Conservation (phyloP, 2,329 filamentous ascomycete species). For the Penicillium sp. region DNA sequence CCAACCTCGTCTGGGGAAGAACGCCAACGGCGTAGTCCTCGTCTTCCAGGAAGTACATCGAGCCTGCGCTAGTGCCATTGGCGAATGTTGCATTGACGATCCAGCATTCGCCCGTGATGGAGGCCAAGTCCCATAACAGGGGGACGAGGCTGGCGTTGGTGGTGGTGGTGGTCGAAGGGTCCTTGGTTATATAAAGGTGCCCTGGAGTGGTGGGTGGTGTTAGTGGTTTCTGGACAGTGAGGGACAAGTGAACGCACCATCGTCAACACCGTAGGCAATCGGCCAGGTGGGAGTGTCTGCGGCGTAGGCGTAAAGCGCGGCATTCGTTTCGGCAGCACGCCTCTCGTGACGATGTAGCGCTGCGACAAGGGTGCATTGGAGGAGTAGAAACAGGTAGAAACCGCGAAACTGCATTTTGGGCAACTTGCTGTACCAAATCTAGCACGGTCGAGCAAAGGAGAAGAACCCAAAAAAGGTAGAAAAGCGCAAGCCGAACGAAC, state of each 20-base stretch:
- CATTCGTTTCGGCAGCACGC: constrained; percentile 1
- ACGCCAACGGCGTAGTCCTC: neutral
- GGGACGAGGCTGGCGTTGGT: neutral
- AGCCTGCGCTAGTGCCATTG: neutral
- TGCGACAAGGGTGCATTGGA: neutral
- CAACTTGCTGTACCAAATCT: no score
- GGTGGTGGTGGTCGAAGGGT: neutral
- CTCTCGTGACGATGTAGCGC: neutral
- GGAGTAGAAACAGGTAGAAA: neutral
- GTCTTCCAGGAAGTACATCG: neutral
- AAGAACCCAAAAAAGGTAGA: no score
- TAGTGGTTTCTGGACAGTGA: no score
- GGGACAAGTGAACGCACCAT: neutral
- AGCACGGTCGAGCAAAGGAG: no score
- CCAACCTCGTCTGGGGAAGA: neutral
- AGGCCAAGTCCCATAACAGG: constrained; percentile 4
- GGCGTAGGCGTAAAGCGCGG: constrained; percentile 1
- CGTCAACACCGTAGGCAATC: constrained; percentile 1
- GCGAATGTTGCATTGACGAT: constrained; percentile 3
- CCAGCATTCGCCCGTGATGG: constrained; percentile 8
- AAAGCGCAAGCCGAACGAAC: no score
- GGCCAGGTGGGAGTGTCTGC: neutral
- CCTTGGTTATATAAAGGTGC: neutral
- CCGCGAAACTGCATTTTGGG: no score
- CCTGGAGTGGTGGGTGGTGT: neutral